A percentile compares a stretch with the other conserved stretches of the same genome.
Conservation (phyloP, 768 basidiomycete genomes). For the Daedaleopsis nitida region DNA sequence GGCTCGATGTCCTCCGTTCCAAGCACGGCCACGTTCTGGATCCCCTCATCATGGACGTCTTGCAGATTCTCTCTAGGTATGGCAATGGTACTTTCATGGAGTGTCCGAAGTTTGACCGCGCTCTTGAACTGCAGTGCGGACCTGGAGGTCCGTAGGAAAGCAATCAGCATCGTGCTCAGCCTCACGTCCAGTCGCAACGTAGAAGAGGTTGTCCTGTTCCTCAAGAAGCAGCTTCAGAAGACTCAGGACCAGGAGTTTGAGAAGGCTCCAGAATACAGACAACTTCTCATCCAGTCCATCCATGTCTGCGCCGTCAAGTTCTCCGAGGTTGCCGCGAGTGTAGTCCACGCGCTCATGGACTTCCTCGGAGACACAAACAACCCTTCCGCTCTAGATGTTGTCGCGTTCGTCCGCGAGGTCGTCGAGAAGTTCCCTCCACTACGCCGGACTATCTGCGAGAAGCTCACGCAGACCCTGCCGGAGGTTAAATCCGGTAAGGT, state of each 20-base stretch:
- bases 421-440: slow-evolving; percentile 96
- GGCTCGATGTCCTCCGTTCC: slow-evolving; percentile 77
- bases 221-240: slow-evolving; percentile 96
- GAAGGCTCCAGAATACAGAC: slow-evolving; percentile 94
- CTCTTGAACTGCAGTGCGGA: slow-evolving; percentile 62
- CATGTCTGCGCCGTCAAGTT: slow-evolving; percentile 96
- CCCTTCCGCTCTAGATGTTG: slow-evolving; percentile 93
- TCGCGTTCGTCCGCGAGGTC: slow-evolving; percentile 88
- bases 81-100: slow-evolving; percentile 1
- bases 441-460: slow-evolving; percentile 79
- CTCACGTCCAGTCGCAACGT: slow-evolving; percentile 95
- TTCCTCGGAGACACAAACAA: slow-evolving; percentile 95
- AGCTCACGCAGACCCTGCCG: slow-evolving; percentile 75
- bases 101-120: background rate
- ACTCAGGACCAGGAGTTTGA: slow-evolving; percentile 93
- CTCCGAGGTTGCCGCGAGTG: slow-evolving; percentile 94
- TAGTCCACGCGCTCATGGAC: slow-evolving; percentile 91
- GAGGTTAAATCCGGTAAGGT: slow-evolving; percentile 97
- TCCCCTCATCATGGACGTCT: slow-evolving; percentile 91
- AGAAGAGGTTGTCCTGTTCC: slow-evolving; percentile 92
- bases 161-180: slow-evolving; percentile 83
- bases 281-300: slow-evolving; percentile 95
- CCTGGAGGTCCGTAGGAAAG: slow-evolving; percentile 95
- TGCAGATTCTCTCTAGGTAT: slow-evolving; percentile 85
- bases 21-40: slow-evolving; percentile 91